phyloP scores from a whole-genome alignment of 1,139 yeast species.

The Candida tropicalis region DNA sequence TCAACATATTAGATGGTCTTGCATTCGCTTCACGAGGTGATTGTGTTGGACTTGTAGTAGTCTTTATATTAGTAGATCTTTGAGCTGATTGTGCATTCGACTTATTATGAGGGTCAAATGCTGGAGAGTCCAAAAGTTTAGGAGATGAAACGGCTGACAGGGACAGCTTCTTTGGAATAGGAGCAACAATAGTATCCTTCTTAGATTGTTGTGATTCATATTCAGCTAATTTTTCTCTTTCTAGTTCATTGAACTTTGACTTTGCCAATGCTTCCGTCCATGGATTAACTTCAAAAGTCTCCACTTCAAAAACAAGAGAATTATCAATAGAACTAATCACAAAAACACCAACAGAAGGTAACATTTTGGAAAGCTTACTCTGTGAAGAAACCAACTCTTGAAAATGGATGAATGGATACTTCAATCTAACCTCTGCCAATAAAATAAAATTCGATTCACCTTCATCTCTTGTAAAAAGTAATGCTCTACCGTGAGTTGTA shows the following conservation, averaged over 20 bases:
- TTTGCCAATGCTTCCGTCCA: constrained; percentile 62
- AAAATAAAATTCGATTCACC: constrained; percentile 36
- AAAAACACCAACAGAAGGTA: constrained; percentile 51
- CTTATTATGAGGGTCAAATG: constrained; percentile 12
- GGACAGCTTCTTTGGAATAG: constrained; percentile 3
- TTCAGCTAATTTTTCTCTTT: constrained; percentile 36
- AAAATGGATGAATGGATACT: constrained; percentile 51
- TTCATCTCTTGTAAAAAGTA: constrained; percentile 47
- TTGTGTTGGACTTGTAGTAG: not conserved
- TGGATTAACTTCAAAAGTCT: constrained; percentile 48
- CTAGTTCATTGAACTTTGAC: constrained; percentile 50
- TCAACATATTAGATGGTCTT: constrained; percentile 11
- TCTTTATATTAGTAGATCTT: not conserved
- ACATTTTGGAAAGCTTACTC: constrained; percentile 30
- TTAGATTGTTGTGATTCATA: not conserved
- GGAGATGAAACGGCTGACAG: constrained; percentile 23
- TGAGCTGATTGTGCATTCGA: not conserved
- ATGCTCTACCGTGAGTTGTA: constrained; percentile 59
- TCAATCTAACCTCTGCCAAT: constrained; percentile 51
- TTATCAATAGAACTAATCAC: constrained; percentile 52
- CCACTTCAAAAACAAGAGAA: constrained; percentile 60
- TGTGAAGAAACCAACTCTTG: constrained; percentile 52
- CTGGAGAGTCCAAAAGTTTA: constrained; percentile 28
- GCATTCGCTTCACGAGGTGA: constrained; percentile 7
- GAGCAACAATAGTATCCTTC: constrained; percentile 4